Conservation (phyloP, 805 yeast genomes). For the Saccharomycopsis olivae region DNA sequence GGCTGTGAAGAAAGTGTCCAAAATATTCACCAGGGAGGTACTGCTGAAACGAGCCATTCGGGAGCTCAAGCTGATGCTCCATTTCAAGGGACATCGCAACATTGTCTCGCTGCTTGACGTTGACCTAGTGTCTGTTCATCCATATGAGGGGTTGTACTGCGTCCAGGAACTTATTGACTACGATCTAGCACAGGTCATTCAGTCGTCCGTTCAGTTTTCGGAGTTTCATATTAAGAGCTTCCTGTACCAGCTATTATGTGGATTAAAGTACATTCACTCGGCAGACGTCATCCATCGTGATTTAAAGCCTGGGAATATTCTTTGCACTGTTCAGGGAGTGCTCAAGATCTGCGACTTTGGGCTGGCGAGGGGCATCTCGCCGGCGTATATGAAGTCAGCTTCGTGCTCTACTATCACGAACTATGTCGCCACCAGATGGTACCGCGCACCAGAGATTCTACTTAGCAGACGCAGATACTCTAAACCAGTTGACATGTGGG, state of each 20-base stretch:
- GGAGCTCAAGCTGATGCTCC: constrained; percentile 71
- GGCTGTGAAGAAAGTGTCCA: constrained; percentile 75
- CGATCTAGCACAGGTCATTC: constrained; percentile 75
- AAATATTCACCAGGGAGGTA: constrained; percentile 56
- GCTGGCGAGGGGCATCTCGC: constrained; percentile 65
- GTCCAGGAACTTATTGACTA: constrained; percentile 77
- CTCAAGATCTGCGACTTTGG: constrained; percentile 93
- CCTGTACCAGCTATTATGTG: constrained; percentile 75
- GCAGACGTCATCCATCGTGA: constrained; percentile 92
- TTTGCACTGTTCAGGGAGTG: constrained; percentile 63
- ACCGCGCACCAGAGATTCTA: constrained; percentile 88
- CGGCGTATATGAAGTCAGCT: constrained; percentile 20
- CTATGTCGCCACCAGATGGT: constrained; percentile 98
- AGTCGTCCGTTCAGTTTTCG: constrained; percentile 66
- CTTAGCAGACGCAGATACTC: constrained; percentile 48
- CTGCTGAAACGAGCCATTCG: constrained; percentile 72
- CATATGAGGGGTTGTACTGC: constrained; percentile 81
- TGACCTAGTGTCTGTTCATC: constrained; percentile 53
- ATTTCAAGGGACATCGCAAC: constrained; percentile 78
- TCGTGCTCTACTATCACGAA: constrained; percentile 1
- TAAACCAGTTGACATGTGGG: constrained; percentile 83
- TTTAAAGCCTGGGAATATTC: constrained; percentile 81
- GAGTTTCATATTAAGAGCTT: constrained; percentile 73
- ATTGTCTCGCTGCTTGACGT: constrained; percentile 65
- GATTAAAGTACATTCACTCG: constrained; percentile 78